Conservation (phyloP, 495 filamentous ascomycete genomes). For the Podospora pseudopauciseta region DNA sequence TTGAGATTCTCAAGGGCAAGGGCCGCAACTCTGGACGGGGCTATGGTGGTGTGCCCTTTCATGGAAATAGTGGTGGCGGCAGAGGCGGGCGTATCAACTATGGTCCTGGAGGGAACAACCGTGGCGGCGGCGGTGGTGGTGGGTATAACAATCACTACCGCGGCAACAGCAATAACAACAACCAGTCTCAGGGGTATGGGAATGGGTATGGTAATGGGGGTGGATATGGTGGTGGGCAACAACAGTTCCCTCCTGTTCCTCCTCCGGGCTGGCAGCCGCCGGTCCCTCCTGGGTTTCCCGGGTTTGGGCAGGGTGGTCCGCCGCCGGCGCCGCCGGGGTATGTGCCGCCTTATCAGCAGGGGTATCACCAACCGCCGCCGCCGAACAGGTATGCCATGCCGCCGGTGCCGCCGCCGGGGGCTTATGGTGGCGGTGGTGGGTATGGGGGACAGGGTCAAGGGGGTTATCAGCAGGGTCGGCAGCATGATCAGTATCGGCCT, state of each 20-base stretch:
- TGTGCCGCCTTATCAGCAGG: background rate
- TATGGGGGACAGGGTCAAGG: slow-evolving; percentile 22
- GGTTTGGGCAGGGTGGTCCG: slow-evolving; percentile 15
- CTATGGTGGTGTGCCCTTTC: slow-evolving; percentile 42
- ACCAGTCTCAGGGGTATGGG: slow-evolving; percentile 18
- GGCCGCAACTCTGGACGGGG: slow-evolving; percentile 56
- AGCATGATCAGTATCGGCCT: background rate
- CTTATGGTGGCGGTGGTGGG: slow-evolving; percentile 19
- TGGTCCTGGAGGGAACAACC: slow-evolving; percentile 30
- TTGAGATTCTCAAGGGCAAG: slow-evolving; percentile 61
- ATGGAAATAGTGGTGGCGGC: slow-evolving; percentile 25
- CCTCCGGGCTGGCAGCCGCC: slow-evolving; percentile 14
- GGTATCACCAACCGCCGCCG: slow-evolving; percentile 11
- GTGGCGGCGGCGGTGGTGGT: slow-evolving; percentile 8
- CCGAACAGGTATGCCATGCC: slow-evolving; percentile 11
- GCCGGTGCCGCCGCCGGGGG: slow-evolving; percentile 9
- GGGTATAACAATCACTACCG: background rate
- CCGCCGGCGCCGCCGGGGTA: slow-evolving; percentile 17
- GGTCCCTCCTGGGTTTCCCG: slow-evolving; percentile 16
- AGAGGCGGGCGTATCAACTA: slow-evolving; percentile 41
- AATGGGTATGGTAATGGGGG: slow-evolving; percentile 21
- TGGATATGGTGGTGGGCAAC: slow-evolving; percentile 10
- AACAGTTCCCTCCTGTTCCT: slow-evolving; percentile 13
- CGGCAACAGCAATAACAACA: slow-evolving; percentile 8
- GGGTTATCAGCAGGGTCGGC: slow-evolving; percentile 17